These are phyloP conservation scores for Casaregolazyma lundiana DNA, from an alignment of 1,139 yeast genomes.

Conservation along the genomic window DNA sequence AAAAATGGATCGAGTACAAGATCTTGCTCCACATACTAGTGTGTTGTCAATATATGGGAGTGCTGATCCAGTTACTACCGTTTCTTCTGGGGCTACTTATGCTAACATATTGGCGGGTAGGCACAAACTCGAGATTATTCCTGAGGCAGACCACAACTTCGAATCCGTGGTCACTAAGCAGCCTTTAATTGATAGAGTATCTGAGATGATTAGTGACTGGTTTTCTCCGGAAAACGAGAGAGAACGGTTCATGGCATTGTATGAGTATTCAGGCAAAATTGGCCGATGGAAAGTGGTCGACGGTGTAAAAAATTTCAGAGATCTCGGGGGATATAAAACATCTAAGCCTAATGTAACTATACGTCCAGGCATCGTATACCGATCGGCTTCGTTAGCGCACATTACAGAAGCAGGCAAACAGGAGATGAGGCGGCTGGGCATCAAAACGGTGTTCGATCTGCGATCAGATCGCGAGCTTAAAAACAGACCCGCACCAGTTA, in stretches of 20 bases:
- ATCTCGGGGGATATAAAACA: constrained; percentile 67
- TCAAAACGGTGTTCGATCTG: constrained; percentile 61
- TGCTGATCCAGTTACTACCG: constrained; percentile 60
- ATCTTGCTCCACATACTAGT: constrained; percentile 43
- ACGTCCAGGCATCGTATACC: constrained; percentile 51
- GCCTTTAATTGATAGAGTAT: constrained; percentile 57
- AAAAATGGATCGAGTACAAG: constrained; percentile 42
- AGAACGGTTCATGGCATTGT: constrained; percentile 44
- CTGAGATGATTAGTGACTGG: constrained; percentile 49
- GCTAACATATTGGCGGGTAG: constrained; percentile 53
- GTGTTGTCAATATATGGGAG: constrained; percentile 71
- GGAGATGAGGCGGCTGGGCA: constrained; percentile 41
- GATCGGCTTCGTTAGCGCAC: constrained; percentile 58
- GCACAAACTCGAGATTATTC: constrained; percentile 56
- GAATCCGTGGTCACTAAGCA: constrained; percentile 50
- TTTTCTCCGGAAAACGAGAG: constrained; percentile 49
- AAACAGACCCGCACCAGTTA: constrained; percentile 21
- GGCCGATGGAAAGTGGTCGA: constrained; percentile 60
- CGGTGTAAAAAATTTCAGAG: constrained; percentile 72
- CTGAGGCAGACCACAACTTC: constrained; percentile 77
- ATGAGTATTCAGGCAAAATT: constrained; percentile 38
- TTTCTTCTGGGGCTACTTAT: constrained; percentile 55
- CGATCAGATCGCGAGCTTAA: constrained; percentile 59
- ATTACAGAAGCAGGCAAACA: constrained; percentile 44
- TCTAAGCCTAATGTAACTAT: constrained; percentile 31